Conservation (phyloP, 306 rosid species). For the Malus sieversii region DNA sequence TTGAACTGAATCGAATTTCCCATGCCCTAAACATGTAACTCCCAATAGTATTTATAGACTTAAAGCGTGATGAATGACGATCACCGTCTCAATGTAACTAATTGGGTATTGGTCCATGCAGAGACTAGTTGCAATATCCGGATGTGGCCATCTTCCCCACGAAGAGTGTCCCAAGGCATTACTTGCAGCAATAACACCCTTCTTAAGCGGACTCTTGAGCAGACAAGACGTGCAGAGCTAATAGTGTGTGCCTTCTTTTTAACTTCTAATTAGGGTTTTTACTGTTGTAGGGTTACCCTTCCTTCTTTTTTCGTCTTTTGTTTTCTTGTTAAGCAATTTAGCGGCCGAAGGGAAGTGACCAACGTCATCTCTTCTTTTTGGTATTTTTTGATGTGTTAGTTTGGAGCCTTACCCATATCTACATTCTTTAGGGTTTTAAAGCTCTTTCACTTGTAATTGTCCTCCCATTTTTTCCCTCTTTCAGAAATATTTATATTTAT, state of each 20-base stretch:
- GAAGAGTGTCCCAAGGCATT: conserved; percentile 96
- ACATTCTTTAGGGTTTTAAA: conserved; percentile 32
- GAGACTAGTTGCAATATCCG: conserved; percentile 81
- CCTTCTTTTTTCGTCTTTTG: background rate
- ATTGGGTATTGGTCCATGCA: conserved; percentile 31
- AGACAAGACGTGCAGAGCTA: background rate
- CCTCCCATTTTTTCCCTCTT: background rate
- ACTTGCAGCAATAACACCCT: conserved; percentile 76
- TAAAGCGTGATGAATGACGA: background rate
- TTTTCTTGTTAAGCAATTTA: conserved; percentile 9
- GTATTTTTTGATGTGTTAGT: conserved; percentile 42
- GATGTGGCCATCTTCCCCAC: conserved; percentile 95
- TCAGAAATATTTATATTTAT: background rate
- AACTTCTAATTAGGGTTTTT: background rate
- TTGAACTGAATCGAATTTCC: background rate
- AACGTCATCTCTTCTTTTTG: conserved; percentile 39
- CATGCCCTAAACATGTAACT: background rate
- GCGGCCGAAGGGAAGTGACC: conserved; percentile 36
- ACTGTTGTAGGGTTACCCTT: conserved; percentile 1
- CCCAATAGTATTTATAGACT: background rate
- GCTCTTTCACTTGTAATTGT: conserved; percentile 34
- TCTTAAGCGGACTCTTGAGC: conserved; percentile 45
- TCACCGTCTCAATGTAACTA: background rate
- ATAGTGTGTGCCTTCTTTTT: background rate
- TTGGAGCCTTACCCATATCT: conserved; percentile 19